Conservation (phyloP, 768 basidiomycete species). For the Pholiota molesta region DNA sequence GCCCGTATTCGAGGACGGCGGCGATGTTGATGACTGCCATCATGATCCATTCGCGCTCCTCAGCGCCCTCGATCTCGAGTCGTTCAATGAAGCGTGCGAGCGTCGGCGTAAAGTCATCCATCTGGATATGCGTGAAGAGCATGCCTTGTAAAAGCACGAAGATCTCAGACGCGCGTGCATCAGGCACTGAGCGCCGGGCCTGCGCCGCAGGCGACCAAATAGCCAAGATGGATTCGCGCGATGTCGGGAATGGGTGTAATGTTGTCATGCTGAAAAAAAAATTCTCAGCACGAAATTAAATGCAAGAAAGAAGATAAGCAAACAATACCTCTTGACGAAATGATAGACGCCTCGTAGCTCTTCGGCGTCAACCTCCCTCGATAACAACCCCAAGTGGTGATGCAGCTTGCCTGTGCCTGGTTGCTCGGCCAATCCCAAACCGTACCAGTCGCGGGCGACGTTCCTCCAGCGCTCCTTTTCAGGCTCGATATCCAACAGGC, state of each 20-base stretch:
- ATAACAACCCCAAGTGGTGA: constrained; percentile 89
- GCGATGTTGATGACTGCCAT: constrained; percentile 89
- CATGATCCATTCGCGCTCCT: constrained; percentile 94
- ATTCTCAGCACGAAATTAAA: constrained; percentile 1
- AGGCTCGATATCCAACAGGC: constrained; percentile 82
- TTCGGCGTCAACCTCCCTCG: constrained; percentile 80
- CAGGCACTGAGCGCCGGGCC: constrained; percentile 72
- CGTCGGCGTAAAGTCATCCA: constrained; percentile 87
- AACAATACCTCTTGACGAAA: constrained; percentile 85
- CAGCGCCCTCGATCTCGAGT: constrained; percentile 77
- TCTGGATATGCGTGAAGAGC: constrained; percentile 93
- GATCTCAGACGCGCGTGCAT: constrained; percentile 72
- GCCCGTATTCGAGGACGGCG: constrained; percentile 87
- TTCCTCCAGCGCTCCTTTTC: constrained; percentile 92
- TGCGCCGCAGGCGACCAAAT: constrained; percentile 85
- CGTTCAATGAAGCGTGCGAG: constrained; percentile 88
- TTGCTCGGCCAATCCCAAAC: constrained; percentile 79
- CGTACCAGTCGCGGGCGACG: constrained; percentile 94
- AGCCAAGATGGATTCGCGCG: constrained; percentile 87
- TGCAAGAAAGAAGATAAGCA: not conserved
- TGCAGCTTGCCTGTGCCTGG: constrained; percentile 96
- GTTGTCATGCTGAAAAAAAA: constrained; percentile 75
- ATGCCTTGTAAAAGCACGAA: constrained; percentile 95
- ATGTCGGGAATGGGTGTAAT: constrained; percentile 82
- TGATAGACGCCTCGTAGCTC: constrained; percentile 90